phyloP scores from a whole-genome alignment of 83 land plant species.

The Picea engelmannii region DNA sequence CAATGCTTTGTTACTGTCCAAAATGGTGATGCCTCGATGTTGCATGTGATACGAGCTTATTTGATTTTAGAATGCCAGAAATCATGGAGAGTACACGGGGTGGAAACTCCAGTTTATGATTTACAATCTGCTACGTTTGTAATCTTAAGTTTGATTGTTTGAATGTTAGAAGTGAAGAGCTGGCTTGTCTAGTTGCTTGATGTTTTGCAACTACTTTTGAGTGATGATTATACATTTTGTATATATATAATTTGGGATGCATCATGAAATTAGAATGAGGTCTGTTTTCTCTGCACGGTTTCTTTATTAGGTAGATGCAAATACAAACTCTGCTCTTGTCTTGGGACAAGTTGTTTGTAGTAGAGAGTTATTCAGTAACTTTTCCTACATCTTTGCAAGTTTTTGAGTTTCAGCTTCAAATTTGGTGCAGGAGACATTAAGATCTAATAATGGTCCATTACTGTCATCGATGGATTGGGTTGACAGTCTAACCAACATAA shows the following conservation, averaged over 20 bases:
- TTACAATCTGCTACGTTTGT: no score
- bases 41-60: no score
- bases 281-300: neutral
- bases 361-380: neutral
- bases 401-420: neutral
- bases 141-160: neutral
- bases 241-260: neutral
- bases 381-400: neutral
- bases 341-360: neutral
- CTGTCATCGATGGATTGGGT: constrained; percentile 74
- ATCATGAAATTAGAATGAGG: neutral
- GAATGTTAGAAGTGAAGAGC: neutral
- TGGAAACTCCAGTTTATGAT: no score
- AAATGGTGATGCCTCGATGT: no score
- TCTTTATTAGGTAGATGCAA: neutral
- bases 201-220: neutral
- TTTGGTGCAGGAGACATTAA: constrained; percentile 29
- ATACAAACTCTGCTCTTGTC: neutral
- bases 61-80: no score
- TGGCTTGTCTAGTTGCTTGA: neutral
- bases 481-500: constrained; percentile 75
- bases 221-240: neutral
- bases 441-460: constrained; percentile 14
- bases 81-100: no score
- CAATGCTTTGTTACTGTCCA: no score